Conservation (phyloP, 75 land plant genomes). For the Isoetes taiwanensis region DNA sequence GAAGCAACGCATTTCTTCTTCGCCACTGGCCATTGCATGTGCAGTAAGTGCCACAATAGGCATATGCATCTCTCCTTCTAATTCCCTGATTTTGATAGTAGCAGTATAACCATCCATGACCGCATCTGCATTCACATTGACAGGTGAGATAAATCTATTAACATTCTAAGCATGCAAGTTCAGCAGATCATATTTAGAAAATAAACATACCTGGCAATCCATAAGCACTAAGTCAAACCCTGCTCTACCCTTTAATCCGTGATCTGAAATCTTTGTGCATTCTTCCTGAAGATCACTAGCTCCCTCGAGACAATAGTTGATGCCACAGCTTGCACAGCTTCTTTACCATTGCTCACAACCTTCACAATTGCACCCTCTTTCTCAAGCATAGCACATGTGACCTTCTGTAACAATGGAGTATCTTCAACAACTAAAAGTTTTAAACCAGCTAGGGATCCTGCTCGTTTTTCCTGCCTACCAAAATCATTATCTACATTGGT, state of each 20-base stretch:
- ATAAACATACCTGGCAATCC: slow-evolving; percentile 63
- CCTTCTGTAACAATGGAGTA: background rate
- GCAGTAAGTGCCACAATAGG: slow-evolving; percentile 90
- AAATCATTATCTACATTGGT: no score
- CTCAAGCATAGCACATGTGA: background rate
- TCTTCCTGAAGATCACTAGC: no score
- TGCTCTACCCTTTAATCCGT: background rate
- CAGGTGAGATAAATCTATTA: no score
- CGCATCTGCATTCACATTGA: slow-evolving; percentile 80
- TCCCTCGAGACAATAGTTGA: no score
- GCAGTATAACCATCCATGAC: slow-evolving; percentile 86
- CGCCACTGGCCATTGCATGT: slow-evolving; percentile 81
- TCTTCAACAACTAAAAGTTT: background rate
- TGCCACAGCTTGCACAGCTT: no score
- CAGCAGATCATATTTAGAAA: no score
- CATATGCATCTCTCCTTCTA: slow-evolving; percentile 49
- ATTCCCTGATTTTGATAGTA: slow-evolving; percentile 49
- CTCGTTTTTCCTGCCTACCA: no score
- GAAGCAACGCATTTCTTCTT: slow-evolving; percentile 67
- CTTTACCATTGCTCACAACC: background rate
- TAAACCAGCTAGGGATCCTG: background rate
- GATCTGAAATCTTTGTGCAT: background rate
- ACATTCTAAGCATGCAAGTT: no score
- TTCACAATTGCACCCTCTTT: background rate
- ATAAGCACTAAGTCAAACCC: slow-evolving; percentile 55